These are phyloP conservation scores for Saccharomycopsis amapae DNA, from an alignment of 805 yeast species.

Conservation along the genomic window DNA sequence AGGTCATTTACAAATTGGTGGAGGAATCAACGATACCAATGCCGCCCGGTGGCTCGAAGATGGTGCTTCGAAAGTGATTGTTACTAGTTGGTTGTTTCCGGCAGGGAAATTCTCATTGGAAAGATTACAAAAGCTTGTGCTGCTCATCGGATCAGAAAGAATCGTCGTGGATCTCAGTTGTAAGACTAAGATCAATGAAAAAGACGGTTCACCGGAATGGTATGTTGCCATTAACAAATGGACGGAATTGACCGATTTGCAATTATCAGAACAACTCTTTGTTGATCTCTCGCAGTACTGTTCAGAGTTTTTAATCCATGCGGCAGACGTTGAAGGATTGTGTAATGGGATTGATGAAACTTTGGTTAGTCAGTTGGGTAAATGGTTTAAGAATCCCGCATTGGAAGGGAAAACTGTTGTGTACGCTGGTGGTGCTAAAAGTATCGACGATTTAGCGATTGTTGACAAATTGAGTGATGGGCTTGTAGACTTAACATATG, in stretches of 20 bases:
- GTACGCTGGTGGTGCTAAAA: conserved; percentile 95
- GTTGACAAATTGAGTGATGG: conserved; percentile 69
- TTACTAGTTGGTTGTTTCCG: conserved; percentile 88
- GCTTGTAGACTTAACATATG: conserved; percentile 85
- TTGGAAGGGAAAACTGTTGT: conserved; percentile 44
- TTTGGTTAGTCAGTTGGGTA: conserved; percentile 61
- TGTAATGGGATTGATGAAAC: conserved; percentile 88
- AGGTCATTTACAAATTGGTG: conserved; percentile 73
- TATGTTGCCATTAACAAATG: conserved; percentile 97
- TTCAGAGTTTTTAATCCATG: conserved; percentile 86
- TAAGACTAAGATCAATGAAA: conserved; percentile 35
- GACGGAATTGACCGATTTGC: conserved; percentile 78
- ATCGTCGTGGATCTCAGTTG: conserved; percentile 91
- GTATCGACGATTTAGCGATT: conserved; percentile 54
- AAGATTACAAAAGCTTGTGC: conserved; percentile 45
- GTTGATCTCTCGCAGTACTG: conserved; percentile 54
- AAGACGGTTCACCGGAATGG: conserved; percentile 44
- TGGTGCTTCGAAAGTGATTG: conserved; percentile 82
- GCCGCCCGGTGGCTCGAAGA: conserved; percentile 70
- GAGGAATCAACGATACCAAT: conserved; percentile 75
- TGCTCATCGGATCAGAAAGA: conserved; percentile 50
- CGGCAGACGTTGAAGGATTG: conserved; percentile 97
- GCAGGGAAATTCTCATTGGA: conserved; percentile 40
- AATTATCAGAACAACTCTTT: conserved; percentile 49
- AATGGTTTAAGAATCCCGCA: conserved; percentile 48